phyloP scores from a whole-genome alignment of 805 yeast genomes.

The Saturnispora hagleri region DNA sequence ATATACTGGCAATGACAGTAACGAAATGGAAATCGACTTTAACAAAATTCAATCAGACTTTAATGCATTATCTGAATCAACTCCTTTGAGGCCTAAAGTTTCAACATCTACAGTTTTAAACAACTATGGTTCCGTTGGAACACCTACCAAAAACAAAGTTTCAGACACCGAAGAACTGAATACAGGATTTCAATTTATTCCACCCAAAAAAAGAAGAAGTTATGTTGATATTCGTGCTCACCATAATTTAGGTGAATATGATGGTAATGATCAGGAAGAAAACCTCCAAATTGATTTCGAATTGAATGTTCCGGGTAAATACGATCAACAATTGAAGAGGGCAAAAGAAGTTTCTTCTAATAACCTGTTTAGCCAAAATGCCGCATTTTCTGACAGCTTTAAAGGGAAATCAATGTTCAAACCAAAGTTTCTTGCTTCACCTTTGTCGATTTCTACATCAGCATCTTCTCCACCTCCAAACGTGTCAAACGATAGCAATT shows the following conservation, averaged over 20 bases:
- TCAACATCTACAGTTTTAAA: neutral
- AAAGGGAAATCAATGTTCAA: neutral
- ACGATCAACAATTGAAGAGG: neutral
- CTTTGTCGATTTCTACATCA: neutral
- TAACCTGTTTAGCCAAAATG: slow-evolving; percentile 7
- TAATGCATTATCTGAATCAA: neutral
- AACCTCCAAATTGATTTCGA: slow-evolving; percentile 41
- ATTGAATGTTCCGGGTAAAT: slow-evolving; percentile 19
- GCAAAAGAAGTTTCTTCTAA: neutral
- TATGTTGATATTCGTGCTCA: slow-evolving; percentile 22
- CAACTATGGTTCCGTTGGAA: neutral
- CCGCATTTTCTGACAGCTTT: slow-evolving; percentile 10
- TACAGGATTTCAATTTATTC: slow-evolving; percentile 5
- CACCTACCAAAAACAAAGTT: neutral
- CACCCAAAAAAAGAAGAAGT: slow-evolving; percentile 16
- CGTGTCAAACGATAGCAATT: neutral
- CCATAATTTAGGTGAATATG: slow-evolving; percentile 9
- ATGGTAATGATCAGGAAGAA: slow-evolving; percentile 27
- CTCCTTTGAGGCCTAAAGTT: neutral
- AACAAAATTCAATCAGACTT: neutral
- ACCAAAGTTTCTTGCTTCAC: neutral
- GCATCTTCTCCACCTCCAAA: neutral
- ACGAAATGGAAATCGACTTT: neutral
- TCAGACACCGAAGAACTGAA: neutral
- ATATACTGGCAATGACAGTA: neutral